Evolutionary conservation across 345 rosid species (phyloP).

Genomic region (Capsella bursapastoris): DNA sequence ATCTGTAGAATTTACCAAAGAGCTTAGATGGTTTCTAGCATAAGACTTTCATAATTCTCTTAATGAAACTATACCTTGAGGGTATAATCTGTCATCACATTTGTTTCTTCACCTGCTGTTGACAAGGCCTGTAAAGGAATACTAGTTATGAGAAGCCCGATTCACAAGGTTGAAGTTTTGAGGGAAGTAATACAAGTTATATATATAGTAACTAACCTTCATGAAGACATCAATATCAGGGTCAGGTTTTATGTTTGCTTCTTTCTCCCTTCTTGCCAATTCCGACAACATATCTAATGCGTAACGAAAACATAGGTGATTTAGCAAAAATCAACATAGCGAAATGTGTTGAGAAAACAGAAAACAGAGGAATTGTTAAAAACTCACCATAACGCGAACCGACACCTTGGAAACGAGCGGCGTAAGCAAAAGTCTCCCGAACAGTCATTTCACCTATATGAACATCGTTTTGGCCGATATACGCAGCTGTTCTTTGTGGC

Average conservation of each 20-base stretch:
- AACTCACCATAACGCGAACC: constrained; percentile 71
- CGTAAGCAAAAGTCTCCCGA: constrained; percentile 78
- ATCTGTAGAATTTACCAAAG: constrained; percentile 47
- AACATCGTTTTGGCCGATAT: constrained; percentile 73
- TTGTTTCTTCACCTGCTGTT: constrained; percentile 53
- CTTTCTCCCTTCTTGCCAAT: constrained; percentile 82
- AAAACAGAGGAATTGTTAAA: background rate
- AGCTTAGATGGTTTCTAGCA: constrained; percentile 7
- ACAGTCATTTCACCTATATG: constrained; percentile 81
- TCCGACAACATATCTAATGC: constrained; percentile 73
- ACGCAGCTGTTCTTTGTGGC: constrained; percentile 73
- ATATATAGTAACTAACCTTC: constrained; percentile 57
- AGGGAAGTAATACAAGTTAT: background rate
- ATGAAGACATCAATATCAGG: constrained; percentile 83
- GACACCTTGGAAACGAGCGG: constrained; percentile 85
- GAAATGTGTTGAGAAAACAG: background rate
- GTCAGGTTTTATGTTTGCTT: constrained; percentile 72
- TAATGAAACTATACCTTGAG: constrained; percentile 55
- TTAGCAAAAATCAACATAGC: constrained; percentile 19
- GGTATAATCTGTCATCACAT: constrained; percentile 63
- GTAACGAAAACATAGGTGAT: background rate
- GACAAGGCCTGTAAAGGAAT: constrained; percentile 54
- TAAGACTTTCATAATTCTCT: background rate
- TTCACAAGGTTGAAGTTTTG: background rate
- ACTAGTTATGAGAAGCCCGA: background rate